These are phyloP conservation scores for Juncus inflexus DNA, from an alignment of 176 grass and related monocot genomes.

Conservation along the genomic window DNA sequence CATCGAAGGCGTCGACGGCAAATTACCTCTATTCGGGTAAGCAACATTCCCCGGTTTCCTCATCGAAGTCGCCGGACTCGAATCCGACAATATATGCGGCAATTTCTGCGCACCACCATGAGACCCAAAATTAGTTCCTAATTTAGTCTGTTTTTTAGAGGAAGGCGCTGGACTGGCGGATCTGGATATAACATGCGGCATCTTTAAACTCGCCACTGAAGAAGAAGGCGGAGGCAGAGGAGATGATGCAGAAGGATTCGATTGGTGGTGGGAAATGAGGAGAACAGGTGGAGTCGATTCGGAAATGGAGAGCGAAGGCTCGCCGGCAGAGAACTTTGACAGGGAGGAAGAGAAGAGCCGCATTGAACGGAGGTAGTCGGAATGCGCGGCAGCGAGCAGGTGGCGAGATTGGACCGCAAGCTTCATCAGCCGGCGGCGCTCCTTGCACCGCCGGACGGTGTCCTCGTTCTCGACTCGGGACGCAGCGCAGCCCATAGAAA, in stretches of 20 bases:
- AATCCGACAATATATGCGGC: slow-evolving; percentile 17
- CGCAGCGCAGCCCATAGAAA: slow-evolving; percentile 75
- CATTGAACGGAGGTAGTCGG: slow-evolving; percentile 89
- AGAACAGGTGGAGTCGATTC: slow-evolving; percentile 72
- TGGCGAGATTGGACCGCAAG: slow-evolving; percentile 73
- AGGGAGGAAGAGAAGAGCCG: slow-evolving; percentile 62
- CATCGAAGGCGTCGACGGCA: slow-evolving; percentile 60
- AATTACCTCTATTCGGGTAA: neutral
- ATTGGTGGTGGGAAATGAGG: slow-evolving; percentile 40
- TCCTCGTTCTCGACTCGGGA: slow-evolving; percentile 95
- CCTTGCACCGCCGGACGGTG: slow-evolving; percentile 96
- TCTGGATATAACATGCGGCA: slow-evolving; percentile 56
- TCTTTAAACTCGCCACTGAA: slow-evolving; percentile 25
- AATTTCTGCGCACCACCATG: neutral
- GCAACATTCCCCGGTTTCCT: slow-evolving; percentile 3
- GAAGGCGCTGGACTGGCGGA: slow-evolving; percentile 48
- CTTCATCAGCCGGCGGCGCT: slow-evolving; percentile 86
- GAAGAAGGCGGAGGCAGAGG: slow-evolving; percentile 30
- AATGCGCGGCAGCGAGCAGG: slow-evolving; percentile 80
- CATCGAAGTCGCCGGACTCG: slow-evolving; percentile 22
- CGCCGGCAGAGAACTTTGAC: slow-evolving; percentile 68
- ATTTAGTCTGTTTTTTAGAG: slow-evolving; percentile 26
- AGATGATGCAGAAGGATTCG: neutral
- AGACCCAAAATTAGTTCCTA: neutral
- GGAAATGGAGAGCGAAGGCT: slow-evolving; percentile 77